These are phyloP conservation scores for Apiospora phragmitis DNA, from an alignment of 2,329 filamentous ascomycete genomes.

Conservation along the genomic window DNA sequence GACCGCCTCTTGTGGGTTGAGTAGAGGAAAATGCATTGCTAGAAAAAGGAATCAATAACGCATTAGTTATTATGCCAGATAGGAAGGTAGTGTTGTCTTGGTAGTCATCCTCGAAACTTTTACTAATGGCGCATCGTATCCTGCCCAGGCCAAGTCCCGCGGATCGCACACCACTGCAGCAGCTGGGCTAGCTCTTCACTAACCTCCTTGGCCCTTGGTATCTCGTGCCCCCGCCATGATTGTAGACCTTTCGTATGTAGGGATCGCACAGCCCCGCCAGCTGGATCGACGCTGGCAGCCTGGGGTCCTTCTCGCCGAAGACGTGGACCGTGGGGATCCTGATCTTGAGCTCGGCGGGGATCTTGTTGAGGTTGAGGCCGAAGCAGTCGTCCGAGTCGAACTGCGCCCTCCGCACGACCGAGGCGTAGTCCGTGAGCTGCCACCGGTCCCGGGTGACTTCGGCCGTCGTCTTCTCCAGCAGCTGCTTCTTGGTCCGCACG, in stretches of 20 bases:
- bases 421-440: conserved; percentile 20
- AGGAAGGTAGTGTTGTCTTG: not conserved
- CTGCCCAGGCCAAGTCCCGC: conserved; percentile 29
- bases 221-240: conserved; percentile 21
- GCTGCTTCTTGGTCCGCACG: conserved; percentile 23
- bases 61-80: too few relatives aligned
- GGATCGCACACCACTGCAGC: conserved; percentile 26
- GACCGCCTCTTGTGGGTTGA: not conserved
- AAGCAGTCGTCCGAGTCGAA: conserved; percentile 34
- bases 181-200: conserved; percentile 20
- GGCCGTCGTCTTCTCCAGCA: conserved; percentile 15
- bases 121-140: not conserved
- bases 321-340: conserved; percentile 31
- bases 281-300: conserved; percentile 27
- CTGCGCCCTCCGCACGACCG: conserved; percentile 23
- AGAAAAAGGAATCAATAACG: not conserved
- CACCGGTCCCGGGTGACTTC: conserved; percentile 15
- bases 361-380: conserved; percentile 29
- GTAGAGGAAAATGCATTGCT: not conserved
- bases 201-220: conserved; percentile 21
- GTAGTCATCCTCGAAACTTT: not conserved
- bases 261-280: conserved; percentile 31
- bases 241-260: conserved; percentile 29
- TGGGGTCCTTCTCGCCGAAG: conserved; percentile 23
- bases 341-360: conserved; percentile 30